Conservation (phyloP, 495 filamentous ascomycete genomes). For the Aspergillus cavernicola region DNA sequence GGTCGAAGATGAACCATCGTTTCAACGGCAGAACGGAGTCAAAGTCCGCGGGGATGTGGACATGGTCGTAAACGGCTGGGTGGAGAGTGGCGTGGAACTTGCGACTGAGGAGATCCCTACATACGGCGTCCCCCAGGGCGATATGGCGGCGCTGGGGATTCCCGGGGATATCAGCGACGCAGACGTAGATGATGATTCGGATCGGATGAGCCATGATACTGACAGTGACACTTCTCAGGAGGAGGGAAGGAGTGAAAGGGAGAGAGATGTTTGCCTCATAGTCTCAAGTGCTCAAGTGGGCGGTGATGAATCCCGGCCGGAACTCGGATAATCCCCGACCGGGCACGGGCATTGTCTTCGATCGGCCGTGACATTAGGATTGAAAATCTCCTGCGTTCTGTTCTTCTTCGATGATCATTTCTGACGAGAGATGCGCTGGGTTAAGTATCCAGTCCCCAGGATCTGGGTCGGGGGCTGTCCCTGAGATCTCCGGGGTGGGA, state of each 20-base stretch:
- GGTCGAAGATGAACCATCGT: conserved; percentile 26
- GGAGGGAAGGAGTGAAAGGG: not conserved
- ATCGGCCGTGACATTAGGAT: too few relatives aligned
- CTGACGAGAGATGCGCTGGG: too few relatives aligned
- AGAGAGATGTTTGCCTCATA: not conserved
- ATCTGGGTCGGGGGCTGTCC: conserved; percentile 1
- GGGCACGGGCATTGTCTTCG: too few relatives aligned
- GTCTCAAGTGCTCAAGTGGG: not conserved
- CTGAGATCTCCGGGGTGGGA: not conserved
- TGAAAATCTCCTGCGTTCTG: not conserved
- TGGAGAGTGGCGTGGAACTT: conserved; percentile 14
- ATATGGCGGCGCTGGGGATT: conserved; percentile 19
- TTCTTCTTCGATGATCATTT: too few relatives aligned
- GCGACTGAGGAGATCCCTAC: conserved; percentile 11
- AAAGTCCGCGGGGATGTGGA: conserved; percentile 26
- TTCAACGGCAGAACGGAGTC: conserved; percentile 18
- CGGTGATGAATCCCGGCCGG: not conserved
- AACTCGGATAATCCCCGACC: not conserved
- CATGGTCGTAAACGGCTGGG: conserved; percentile 21
- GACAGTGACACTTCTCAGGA: not conserved
- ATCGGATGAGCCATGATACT: not conserved
- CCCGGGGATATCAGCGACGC: conserved; percentile 23
- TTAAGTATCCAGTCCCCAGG: not conserved
- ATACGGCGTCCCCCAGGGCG: conserved; percentile 18
- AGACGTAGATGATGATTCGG: conserved; percentile 18